Conservation (phyloP, 129 eudicot species). For the Helichrysum umbraculigerum region DNA sequence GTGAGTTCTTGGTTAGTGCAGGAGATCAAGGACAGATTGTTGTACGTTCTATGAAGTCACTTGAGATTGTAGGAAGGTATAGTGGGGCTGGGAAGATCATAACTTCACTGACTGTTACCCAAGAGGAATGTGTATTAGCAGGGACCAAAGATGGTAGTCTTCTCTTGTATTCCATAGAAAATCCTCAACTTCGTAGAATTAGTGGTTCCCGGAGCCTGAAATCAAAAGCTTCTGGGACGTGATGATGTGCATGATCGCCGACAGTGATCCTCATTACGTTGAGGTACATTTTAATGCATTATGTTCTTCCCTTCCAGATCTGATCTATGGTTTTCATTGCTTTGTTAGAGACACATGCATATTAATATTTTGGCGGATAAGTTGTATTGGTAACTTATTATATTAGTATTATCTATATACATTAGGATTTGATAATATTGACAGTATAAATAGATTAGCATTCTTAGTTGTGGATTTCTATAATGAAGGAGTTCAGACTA, state of each 20-base stretch:
- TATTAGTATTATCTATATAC: too few species aligned
- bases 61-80: constrained; percentile 70
- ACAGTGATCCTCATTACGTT: not conserved
- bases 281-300: constrained; percentile 31
- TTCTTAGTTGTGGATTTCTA: too few species aligned
- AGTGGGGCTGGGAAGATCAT: constrained; percentile 75
- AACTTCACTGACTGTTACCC: constrained; percentile 78
- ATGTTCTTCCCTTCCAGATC: not conserved
- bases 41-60: constrained; percentile 87
- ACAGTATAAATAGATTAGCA: not conserved
- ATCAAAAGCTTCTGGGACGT: constrained; percentile 47
- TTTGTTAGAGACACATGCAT: not conserved
- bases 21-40: constrained; percentile 95
- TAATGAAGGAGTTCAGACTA: not conserved
- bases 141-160: constrained; percentile 95
- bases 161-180: constrained; percentile 90
- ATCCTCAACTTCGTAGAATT: constrained; percentile 73
- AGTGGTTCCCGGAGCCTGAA: constrained; percentile 43
- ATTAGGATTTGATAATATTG: too few species aligned
- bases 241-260: constrained; percentile 10
- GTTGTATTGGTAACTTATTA: too few species aligned
- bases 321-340: not conserved
- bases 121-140: constrained; percentile 92
- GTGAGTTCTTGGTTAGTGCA: constrained; percentile 90
- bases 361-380: not conserved